Base-by-base conservation (phyloP, 129 eudicot species). In the Calendula officinalis region DNA sequence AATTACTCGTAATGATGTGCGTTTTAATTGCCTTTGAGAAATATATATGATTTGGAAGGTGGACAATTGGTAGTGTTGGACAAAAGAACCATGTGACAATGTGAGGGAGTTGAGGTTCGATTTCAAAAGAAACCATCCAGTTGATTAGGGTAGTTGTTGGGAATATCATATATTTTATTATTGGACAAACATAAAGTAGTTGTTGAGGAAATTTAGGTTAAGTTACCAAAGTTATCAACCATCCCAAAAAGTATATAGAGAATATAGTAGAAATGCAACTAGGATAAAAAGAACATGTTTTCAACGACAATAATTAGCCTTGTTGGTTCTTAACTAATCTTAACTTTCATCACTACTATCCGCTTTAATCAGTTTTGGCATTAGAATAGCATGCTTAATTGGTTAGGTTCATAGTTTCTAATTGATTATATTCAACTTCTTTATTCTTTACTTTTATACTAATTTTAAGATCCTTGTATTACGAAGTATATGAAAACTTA, bases 101-200 rank as follows among this genome's bases (percentile, higher is more conserved):
- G 65, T 54, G 70, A 63, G 55, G 53, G 43, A 71, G 56, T 63
- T 52, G 34, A 7, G 77, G 48, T 45, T 62, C 57, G 49, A 36
- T 36, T 54, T 43, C 52, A 41, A 53, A 54, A 70, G 12, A 55
- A 62, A 64, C 15, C 16, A 7, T 13, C 70, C 41, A 71, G 70
- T 72, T 72, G 77, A 52, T 42, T 51, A 68, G 27, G 55, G 45
- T 42, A 42, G 73, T 55, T 68, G 73, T 68, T 42, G 33, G 16
- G 52, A 32, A 70, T 49, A 46, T 63, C 62, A 50, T 58, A 35
- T 45, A 52, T 56, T 37, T 59, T 22, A 37, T 47, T 9, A 33
- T 58, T 58, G 50, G 57, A 70, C 47, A 51, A 62, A 42, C 4
- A 52, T 52, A 14, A 42, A 47, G 58, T 48, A 48, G 67, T 70